Conservation (phyloP, 768 basidiomycete genomes). For the Tubosaeta brunneosetosa region DNA sequence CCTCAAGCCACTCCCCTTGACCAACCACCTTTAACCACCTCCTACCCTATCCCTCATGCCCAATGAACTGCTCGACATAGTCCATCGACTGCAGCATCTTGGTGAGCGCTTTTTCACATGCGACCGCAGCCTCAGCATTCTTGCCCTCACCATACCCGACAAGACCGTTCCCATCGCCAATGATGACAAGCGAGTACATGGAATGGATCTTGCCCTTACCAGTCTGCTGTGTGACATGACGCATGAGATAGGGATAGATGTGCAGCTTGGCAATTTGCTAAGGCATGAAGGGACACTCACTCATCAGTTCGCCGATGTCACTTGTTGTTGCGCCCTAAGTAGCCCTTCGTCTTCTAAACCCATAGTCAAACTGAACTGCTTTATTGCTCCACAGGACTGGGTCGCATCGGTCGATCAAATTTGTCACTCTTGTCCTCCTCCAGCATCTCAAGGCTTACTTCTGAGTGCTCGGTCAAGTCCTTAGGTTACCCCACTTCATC, state of each 20-base stretch:
- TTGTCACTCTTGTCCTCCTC: no score
- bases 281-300: conserved; percentile 12
- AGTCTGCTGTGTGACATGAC: conserved; percentile 81
- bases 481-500: no score
- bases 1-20: conserved; percentile 72
- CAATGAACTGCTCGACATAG: conserved; percentile 85
- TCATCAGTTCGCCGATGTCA: conserved; percentile 9
- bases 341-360: no score
- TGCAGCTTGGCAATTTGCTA: conserved; percentile 27
- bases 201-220: conserved; percentile 86
- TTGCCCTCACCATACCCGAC: conserved; percentile 84
- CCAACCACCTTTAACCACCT: conserved; percentile 61
- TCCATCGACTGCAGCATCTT: conserved; percentile 87
- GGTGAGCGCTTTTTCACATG: conserved; percentile 52
- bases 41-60: conserved; percentile 82
- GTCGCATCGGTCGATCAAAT: no score
- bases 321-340: no score
- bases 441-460: no score
- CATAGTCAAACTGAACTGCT: no score
- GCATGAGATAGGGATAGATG: conserved; percentile 38
- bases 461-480: no score
- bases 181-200: conserved; percentile 58
- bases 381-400: no score
- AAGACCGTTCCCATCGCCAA: conserved; percentile 79
- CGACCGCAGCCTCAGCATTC: conserved; percentile 50